Evolutionary conservation across 305 asterid genomes (phyloP), one percentile per base, ranked within the genome.

Genomic region (Andrographis paniculata): DNA sequence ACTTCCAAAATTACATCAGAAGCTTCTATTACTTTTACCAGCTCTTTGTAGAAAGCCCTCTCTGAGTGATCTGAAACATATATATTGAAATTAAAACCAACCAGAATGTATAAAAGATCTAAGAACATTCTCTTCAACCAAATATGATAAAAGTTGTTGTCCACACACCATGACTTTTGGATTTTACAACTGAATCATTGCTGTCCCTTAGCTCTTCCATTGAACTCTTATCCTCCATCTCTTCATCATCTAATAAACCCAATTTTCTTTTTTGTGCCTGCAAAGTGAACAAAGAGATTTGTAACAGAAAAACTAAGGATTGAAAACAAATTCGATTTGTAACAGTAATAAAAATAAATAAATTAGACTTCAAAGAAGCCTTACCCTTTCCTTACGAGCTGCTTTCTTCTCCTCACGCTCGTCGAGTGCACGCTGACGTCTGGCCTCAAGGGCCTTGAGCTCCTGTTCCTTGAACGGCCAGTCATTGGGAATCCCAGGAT

Each of bases 401-500:
- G 81, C 83, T 75, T 86, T 80, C 82, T 86, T 91, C 48, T 65
- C 92, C 69, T 86, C 95, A 46, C 73, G 56, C 49, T 80, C 96
- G 28, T 91, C 85, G 5, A 76, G 45, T 2, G 77, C 87, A 4
- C 84, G 82, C 47, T 85, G 70, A 14, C 95, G 94, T 45, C 95
- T 84, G 21, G 31, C 78, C 59, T 87, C 95, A n/a, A 86, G 94
- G 13, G 93, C 93, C 58, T 75, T 80, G 59, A 86, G 95, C 70
- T 86, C 96, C 72, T 86, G 79, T 35, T 91, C 96, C 85, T 79
- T 91, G 52, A 82, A 83, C 3, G 99, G 96, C 95, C 88, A 83
- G 24, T 91, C 99, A 61, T 78, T 83, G 30, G 96, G 95, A 28
- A 86, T 83, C 0, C 95, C 99, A 0, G 94, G 96, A 53, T 86